Base-by-base conservation (phyloP, 306 rosid genomes). In the Quercus agrifolia region DNA sequence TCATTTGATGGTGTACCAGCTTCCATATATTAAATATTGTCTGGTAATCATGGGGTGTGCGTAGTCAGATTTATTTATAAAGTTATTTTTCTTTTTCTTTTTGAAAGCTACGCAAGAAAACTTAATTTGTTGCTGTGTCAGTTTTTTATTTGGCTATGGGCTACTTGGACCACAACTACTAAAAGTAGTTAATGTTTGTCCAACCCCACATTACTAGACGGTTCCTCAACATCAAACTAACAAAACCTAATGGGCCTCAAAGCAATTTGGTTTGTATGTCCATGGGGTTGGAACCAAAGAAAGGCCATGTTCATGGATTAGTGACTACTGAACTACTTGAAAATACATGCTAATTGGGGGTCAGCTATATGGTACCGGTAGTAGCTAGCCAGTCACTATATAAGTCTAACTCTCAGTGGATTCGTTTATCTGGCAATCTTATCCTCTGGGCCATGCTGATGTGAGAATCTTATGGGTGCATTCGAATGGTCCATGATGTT, bases 361-460 rank as follows among this genome's bases (percentile, higher is more conserved):
- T 51, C 71, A 66, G 54, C 68, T 5, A 56, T 11, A 61, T 38
- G 23, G 83, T 33, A 17, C 64, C 52, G 71, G 33, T 30, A 46
- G 52, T 63, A 72, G 78, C 75, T 15, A 58, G 44, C 3, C 7
- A 79, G 80, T 78, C 80, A 70, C 75, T 57, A 55, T 70, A 67
- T 44, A 30, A 31, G 78, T 69, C 12, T 70, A 35, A 79, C 23
- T 44, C 58, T 68, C 58, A 70, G 77, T 80, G 81, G 46, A 21
- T 69, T 74, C 31, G 18, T 79, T 70, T 81, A 33, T 73, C 64
- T 74, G 83, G 74, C 88, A 82, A 75, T 75, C 78, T 85, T 78
- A 86, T 85, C 88, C 11, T 23, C 18, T 61, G 62, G 80, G 23
- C 72, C 81, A 77, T 61, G 75, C 78, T 83, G 84, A 86, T 71